Base-by-base conservation (phyloP, 441 rosid genomes). In the Arabidopsis lyrata region DNA sequence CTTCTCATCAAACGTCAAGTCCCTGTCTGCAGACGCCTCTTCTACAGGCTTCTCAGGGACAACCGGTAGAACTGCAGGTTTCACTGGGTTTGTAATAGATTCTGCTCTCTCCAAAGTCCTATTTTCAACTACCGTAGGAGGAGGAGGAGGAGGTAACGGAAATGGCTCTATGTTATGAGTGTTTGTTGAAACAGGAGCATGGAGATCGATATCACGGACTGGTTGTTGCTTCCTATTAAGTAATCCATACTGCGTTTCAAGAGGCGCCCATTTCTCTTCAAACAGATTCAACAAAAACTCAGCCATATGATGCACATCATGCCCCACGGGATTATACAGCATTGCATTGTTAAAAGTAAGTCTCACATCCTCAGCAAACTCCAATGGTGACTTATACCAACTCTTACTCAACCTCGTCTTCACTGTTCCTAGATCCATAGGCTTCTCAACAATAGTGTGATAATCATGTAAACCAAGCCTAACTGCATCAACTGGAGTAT, bases 361-460 rank as follows among this genome's bases (percentile, higher is more conserved):
- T 64, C 89, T 89, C 57, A 95, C 93, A 66, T 95, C 99, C 45
- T 90, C 91, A 5, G 95, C 98, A 82, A 95, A 95, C 47, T 86
- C 92, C 81, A 67, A 76, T 0, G 95, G 91, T 0, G 89, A 86
- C 80, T 88, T 82, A 69, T 95, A 95, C 84, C 57, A 74, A 66
- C 83, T 87, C 75, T 83, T 81, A 61, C 74, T 81, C 84, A 92
- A 78, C 82, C 81, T 87, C 57, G 49, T 77, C 83, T 87, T 91
- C 68, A 95, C 90, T 1, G 96, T 89, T 4, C 99, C 97, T 79
- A 95, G 84, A 86, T 95, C 99, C 99, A 95, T 95, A 3, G 99
- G 99, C 77, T 83, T 87, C 86, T 87, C 87, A 58, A 95, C 77
- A 57, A 92, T 92, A 11, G 57, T 83, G 50, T 80, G 76, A 69